Evolutionary conservation across 2,329 filamentous ascomycete genomes (phyloP).

Genomic region (Helotiales sp.): DNA sequence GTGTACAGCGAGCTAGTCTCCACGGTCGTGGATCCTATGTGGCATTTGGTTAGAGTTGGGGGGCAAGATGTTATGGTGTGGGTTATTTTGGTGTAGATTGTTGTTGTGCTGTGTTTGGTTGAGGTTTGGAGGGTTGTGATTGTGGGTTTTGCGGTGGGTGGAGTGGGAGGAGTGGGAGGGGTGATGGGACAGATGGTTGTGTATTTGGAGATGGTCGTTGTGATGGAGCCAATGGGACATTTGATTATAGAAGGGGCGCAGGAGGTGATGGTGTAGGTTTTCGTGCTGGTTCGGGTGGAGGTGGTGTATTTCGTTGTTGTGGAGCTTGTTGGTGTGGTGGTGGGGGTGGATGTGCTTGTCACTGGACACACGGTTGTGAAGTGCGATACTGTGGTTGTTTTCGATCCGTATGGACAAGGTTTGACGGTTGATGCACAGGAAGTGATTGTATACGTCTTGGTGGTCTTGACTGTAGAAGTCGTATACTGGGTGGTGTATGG

Average conservation of each 20-base stretch:
- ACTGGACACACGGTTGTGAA: background rate
- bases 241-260: background rate
- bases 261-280: slow-evolving; percentile 4
- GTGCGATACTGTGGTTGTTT: background rate
- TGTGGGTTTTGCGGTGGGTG: background rate
- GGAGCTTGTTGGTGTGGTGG: background rate
- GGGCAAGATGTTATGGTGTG: background rate
- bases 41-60: background rate
- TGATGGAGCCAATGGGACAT: background rate
- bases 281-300: background rate
- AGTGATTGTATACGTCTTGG: background rate
- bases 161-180: background rate
- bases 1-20: background rate
- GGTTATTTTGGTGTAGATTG: background rate
- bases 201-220: background rate
- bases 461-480: background rate
- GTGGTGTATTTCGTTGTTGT: background rate
- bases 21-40: background rate
- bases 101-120: background rate
- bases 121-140: background rate
- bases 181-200: background rate
- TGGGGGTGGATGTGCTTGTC: background rate
- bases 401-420: background rate
- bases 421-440: background rate
- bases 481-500: background rate